These are phyloP conservation scores for Oidium heveae DNA, from an alignment of 2,329 filamentous ascomycete species.

Conservation along the genomic window DNA sequence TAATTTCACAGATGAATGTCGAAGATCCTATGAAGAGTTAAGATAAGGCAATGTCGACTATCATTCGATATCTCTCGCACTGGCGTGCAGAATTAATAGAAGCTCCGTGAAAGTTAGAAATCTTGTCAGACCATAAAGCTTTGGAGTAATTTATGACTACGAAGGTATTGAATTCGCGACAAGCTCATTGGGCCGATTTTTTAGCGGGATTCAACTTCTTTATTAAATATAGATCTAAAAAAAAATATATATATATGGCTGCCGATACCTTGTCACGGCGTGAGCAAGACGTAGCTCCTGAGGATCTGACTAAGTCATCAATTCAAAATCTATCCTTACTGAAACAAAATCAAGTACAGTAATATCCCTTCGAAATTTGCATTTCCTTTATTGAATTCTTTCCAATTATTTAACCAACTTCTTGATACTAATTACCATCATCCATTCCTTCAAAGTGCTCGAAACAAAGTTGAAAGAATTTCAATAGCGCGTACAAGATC, in stretches of 20 bases:
- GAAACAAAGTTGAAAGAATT: not conserved
- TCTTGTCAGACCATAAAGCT: not conserved
- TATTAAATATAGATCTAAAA: not conserved
- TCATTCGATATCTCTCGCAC: not conserved
- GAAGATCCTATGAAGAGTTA: not conserved
- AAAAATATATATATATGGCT: not conserved
- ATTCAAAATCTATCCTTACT: not conserved
- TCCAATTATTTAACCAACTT: not conserved
- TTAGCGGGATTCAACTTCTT: not conserved
- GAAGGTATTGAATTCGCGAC: not conserved
- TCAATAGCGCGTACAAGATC: not conserved
- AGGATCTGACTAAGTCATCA: not conserved
- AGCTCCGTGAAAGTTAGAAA: not conserved
- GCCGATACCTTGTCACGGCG: not conserved
- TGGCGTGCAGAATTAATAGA: not conserved
- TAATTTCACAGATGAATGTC: no score
- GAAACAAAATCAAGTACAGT: not conserved
- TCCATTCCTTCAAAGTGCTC: not conserved
- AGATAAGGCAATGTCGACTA: conserved; percentile 1
- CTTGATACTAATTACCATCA: not conserved
- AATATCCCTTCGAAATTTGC: not conserved
- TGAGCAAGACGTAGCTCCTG: not conserved
- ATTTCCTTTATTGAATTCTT: not conserved
- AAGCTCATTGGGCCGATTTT: not conserved
- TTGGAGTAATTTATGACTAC: not conserved